A percentile compares a stretch with the other conserved stretches of the same genome.
phyloP scores from a whole-genome alignment of 73 alveolate species.

The Tetrahymena malaccensis region DNA sequence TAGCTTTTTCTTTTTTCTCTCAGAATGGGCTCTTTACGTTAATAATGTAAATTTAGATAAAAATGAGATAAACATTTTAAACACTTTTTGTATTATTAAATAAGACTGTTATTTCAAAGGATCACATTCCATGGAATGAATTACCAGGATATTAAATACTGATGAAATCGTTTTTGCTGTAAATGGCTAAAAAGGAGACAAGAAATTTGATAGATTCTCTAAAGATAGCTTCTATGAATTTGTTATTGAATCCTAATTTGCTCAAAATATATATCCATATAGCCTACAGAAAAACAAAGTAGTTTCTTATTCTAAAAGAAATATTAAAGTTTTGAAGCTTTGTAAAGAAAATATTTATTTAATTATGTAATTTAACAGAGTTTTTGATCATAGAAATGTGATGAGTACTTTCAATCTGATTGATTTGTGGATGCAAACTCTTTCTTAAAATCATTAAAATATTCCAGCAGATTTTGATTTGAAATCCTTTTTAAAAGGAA shows the following conservation, averaged over 20 bases:
- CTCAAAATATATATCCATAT: slow-evolving; percentile 54
- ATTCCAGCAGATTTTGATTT: slow-evolving; percentile 66
- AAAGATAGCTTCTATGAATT: slow-evolving; percentile 50
- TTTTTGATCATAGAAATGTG: slow-evolving; percentile 54
- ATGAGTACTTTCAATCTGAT: slow-evolving; percentile 48
- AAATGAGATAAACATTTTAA: neutral
- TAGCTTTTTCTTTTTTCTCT: slow-evolving; percentile 64
- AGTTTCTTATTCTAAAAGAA: neutral
- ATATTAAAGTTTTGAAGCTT: no score
- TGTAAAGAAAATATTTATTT: neutral
- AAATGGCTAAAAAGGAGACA: slow-evolving; percentile 64
- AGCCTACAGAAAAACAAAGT: slow-evolving; percentile 55
- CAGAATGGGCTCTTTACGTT: slow-evolving; percentile 67
- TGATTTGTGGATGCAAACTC: slow-evolving; percentile 51
- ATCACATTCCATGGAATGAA: slow-evolving; percentile 60
- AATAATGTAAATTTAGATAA: neutral
- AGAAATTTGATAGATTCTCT: slow-evolving; percentile 70
- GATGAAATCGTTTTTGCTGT: slow-evolving; percentile 55
- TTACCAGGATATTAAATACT: slow-evolving; percentile 74
- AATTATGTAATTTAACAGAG: neutral
- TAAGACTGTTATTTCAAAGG: slow-evolving; percentile 42
- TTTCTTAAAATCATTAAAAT: slow-evolving; percentile 12
- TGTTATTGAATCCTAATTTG: slow-evolving; percentile 47
- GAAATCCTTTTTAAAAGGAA: slow-evolving; percentile 53
- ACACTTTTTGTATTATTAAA: neutral